Conservation (phyloP, 495 filamentous ascomycete species). For the Aspergillus sclerotioniger region DNA sequence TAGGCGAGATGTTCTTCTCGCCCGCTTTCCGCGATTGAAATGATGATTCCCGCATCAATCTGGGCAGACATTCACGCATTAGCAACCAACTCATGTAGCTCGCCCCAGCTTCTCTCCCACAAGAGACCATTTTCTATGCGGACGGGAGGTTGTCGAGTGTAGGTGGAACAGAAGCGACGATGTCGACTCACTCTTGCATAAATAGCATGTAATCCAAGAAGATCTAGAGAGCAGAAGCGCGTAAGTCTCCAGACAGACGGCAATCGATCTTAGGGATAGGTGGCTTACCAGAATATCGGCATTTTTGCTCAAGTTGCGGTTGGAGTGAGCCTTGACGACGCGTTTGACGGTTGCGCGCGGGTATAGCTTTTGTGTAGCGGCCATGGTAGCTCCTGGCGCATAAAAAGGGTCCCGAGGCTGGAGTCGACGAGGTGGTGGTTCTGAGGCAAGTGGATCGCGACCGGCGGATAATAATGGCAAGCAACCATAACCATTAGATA, state of each 20-base stretch:
- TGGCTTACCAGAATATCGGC: slow-evolving; percentile 75
- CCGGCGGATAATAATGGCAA: slow-evolving; percentile 1
- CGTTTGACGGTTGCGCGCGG: slow-evolving; percentile 82
- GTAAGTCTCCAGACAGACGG: background rate
- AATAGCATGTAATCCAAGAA: slow-evolving; percentile 90
- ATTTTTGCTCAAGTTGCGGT: slow-evolving; percentile 77
- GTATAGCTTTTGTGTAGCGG: slow-evolving; percentile 67
- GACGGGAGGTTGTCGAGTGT: background rate
- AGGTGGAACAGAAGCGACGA: background rate
- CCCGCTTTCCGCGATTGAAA: slow-evolving; percentile 73
- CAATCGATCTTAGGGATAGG: slow-evolving; percentile 1
- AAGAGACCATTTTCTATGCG: background rate
- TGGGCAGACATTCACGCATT: slow-evolving; percentile 31
- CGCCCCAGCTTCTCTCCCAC: background rate
- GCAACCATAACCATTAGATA: background rate
- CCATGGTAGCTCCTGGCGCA: slow-evolving; percentile 26
- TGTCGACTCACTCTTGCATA: slow-evolving; percentile 68
- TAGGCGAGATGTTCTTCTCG: slow-evolving; percentile 69
- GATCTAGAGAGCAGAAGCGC: slow-evolving; percentile 51
- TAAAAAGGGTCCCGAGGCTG: background rate
- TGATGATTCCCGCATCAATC: slow-evolving; percentile 79
- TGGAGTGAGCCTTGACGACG: slow-evolving; percentile 85
- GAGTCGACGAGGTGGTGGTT: background rate
- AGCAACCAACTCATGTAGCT: slow-evolving; percentile 5
- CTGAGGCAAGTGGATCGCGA: background rate